Percentiles rank a stretch among this genome's conserved stretches.
phyloP scores from a whole-genome alignment of 768 basidiomycete species.

The Mycena capillaripes region DNA sequence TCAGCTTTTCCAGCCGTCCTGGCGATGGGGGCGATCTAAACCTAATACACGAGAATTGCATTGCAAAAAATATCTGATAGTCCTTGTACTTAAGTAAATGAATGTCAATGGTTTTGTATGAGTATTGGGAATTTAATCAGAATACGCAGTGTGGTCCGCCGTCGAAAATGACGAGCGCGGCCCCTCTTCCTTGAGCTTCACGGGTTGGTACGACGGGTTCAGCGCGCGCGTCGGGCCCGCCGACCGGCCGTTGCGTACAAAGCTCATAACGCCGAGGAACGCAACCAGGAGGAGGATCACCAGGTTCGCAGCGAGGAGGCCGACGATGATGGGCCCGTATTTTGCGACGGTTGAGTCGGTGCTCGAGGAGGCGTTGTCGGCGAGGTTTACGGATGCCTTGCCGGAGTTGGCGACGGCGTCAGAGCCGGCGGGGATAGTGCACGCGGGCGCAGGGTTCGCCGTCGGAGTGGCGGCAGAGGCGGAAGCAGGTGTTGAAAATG shows the following conservation, averaged over 20 bases:
- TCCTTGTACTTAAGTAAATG: background rate
- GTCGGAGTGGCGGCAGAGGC: background rate
- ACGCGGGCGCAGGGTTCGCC: background rate
- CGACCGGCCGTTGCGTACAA: constrained; percentile 40
- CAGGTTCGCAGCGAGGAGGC: constrained; percentile 45
- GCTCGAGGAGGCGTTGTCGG: constrained; percentile 13
- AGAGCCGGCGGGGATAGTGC: background rate
- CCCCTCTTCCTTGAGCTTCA: constrained; percentile 32
- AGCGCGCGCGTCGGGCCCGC: constrained; percentile 20
- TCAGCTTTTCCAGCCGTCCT: too few species aligned
- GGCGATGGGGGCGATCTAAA: too few species aligned
- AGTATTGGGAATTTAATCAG: constrained; percentile 3
- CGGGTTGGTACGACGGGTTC: constrained; percentile 28
- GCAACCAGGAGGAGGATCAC: constrained; percentile 40
- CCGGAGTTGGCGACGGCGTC: constrained; percentile 9
- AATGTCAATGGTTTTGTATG: background rate
- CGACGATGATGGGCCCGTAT: constrained; percentile 44
- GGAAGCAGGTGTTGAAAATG: background rate
- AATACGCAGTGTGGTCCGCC: background rate
- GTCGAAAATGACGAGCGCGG: constrained; percentile 21
- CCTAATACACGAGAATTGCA: background rate
- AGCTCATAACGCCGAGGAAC: constrained; percentile 42
- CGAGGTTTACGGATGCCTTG: constrained; percentile 24
- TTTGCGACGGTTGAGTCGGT: constrained; percentile 38
- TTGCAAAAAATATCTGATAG: background rate